A percentile compares a stretch with the other conserved stretches of the same genome.
Evolutionary conservation across 202 grass and related monocot species (phyloP).

Genomic region (Elaeis oleifera): DNA sequence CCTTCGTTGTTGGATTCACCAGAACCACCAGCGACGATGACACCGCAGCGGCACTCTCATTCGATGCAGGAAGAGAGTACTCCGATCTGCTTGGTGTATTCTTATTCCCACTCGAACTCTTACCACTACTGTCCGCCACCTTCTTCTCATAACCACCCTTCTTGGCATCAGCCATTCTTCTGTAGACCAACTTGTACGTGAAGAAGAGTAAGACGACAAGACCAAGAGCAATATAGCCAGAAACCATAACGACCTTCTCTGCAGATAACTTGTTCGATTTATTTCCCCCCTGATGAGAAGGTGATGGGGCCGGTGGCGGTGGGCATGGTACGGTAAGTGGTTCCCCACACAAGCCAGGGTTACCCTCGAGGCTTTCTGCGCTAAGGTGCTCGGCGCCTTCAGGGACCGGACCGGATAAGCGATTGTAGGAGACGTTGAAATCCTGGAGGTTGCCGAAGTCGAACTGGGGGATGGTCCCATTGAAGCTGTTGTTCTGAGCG

Average conservation of each 20-base stretch:
- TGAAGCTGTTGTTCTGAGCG: conserved; percentile 32
- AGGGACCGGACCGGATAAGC: conserved; percentile 32
- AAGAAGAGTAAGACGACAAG: conserved; percentile 23
- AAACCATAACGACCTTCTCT: conserved; percentile 21
- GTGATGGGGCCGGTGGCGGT: background rate
- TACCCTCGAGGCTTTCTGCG: background rate
- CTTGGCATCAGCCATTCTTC: conserved; percentile 9
- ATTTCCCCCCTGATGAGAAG: background rate
- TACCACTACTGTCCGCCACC: conserved; percentile 7
- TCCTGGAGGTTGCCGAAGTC: background rate
- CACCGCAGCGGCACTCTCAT: background rate
- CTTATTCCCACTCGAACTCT: conserved; percentile 11
- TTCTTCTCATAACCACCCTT: background rate
- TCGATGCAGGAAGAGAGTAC: conserved; percentile 32
- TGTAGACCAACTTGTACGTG: conserved; percentile 33
- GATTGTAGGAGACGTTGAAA: conserved; percentile 41
- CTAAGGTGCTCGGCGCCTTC: background rate
- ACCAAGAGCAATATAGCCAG: conserved; percentile 42
- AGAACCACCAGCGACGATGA: conserved; percentile 11
- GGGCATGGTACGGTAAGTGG: conserved; percentile 1
- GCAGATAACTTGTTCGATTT: background rate
- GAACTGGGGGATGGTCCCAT: conserved; percentile 36
- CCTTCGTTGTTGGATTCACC: conserved; percentile 20
- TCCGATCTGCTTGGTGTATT: conserved; percentile 21
- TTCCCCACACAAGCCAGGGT: conserved; percentile 32